phyloP scores from a whole-genome alignment of 352 stramenopile genomes.

The Globisporangium rhizosaccharum region DNA sequence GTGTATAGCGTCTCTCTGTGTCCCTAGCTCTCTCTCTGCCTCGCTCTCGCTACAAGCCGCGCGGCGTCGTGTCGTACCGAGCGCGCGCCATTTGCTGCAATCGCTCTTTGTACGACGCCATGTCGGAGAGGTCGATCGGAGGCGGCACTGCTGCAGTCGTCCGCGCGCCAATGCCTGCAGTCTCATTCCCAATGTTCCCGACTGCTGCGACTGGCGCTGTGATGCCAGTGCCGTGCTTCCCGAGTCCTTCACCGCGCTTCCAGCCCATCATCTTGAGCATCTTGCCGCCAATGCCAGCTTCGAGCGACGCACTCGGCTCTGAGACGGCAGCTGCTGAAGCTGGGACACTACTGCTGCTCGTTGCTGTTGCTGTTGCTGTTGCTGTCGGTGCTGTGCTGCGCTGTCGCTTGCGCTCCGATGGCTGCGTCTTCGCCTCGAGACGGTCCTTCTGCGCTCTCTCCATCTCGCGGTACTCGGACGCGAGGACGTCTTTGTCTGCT shows the following conservation, averaged over 20 bases:
- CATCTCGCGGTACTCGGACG: slow-evolving; percentile 53
- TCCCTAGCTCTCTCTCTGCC: slow-evolving; percentile 3
- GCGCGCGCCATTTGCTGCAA: slow-evolving; percentile 53
- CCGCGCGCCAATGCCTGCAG: slow-evolving; percentile 44
- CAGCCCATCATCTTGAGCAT: slow-evolving; percentile 88
- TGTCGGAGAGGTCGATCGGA: slow-evolving; percentile 38
- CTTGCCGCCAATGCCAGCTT: slow-evolving; percentile 71
- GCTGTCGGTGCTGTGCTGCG: neutral
- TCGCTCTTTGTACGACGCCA: slow-evolving; percentile 55
- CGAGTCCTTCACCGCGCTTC: slow-evolving; percentile 78
- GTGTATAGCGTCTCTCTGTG: neutral
- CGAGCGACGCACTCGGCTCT: slow-evolving; percentile 21
- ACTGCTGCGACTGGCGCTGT: slow-evolving; percentile 53
- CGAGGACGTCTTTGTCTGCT: slow-evolving; percentile 59
- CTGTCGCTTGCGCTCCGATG: slow-evolving; percentile 13
- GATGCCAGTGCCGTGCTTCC: slow-evolving; percentile 77
- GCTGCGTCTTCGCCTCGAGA: slow-evolving; percentile 2
- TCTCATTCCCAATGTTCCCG: slow-evolving; percentile 34
- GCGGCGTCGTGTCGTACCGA: slow-evolving; percentile 37
- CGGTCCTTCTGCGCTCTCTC: slow-evolving; percentile 33
- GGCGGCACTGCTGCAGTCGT: slow-evolving; percentile 15
- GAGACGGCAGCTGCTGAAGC: neutral
- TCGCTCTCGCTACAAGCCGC: neutral
- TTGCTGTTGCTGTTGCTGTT: neutral
- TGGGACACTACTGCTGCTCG: neutral